Evolutionary conservation across 192 early-diverging fungal genomes (phyloP), one percentile per base, ranked within the genome.

Genomic region (Linnemannia hyalina): DNA sequence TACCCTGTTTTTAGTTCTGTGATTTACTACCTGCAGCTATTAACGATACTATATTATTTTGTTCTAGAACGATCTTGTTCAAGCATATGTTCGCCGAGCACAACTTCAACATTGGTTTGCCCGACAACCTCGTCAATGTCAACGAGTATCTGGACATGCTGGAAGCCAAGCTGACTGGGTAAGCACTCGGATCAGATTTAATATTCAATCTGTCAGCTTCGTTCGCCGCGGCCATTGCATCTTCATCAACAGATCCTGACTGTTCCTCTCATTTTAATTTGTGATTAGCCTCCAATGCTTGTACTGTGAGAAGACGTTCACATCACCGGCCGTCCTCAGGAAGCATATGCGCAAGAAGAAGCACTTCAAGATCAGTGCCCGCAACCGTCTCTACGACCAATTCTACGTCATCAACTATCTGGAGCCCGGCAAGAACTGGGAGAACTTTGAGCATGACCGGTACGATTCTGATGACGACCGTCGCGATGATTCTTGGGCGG

Each of bases 291-390:
- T 95, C 26, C 93, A 95, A 82, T 99, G 97, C 77, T 90, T 98
- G 70, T 99, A 97, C 89, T 99, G 97, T 87, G 97, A 99, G 89
- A 97, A 96, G 89, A 95, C 92, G 22, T 99, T 98, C 85, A 97
- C 95, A 29, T 94, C 95, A 16, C 90, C 93, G 16, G 95, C 96
- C 1, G 97, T 98, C 29, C 90, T 99, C 80, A 93, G 97, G 73
- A 97, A 97, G 88, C 97, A 99, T 76, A 99, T 99, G 97, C 95
- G 97, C 82, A 99, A 99, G 89, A 99, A 98, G 94, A 98, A 97
- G 90, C 97, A 99, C 88, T 98, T 98, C 88, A 96, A 97, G 88
- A 96, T 99, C 87, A 96, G 94, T 76, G 92, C 97, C 32, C 93
- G 93, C 41, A 99, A 99, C 90, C 93, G 92, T 65, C 90, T 95